Percentiles rank a stretch among this genome's conserved stretches.
Conservation (phyloP, 1,139 yeast species). For the Saccharomyces hybrid region DNA sequence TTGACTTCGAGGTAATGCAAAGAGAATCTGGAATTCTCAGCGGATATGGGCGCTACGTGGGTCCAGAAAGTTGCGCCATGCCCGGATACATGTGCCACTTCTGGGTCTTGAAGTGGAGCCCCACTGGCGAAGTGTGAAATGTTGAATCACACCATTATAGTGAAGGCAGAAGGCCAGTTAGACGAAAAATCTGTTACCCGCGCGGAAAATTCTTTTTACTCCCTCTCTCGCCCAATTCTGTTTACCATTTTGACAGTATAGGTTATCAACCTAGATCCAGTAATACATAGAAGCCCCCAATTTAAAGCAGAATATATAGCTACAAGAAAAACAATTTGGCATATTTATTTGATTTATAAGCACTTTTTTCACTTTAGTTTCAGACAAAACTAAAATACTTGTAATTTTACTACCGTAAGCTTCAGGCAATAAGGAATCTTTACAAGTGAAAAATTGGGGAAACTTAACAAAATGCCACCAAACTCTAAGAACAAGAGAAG, state of each 20-base stretch:
- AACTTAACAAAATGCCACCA: slow-evolving; percentile 16
- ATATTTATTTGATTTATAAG: background rate
- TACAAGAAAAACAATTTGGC: background rate
- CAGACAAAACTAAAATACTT: too few relatives aligned
- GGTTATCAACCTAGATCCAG: background rate
- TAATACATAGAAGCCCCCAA: background rate
- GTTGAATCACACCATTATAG: background rate
- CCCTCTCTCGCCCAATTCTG: background rate
- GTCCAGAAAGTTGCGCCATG: slow-evolving; percentile 5
- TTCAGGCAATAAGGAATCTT: background rate
- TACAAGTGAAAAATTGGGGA: background rate
- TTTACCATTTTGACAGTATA: background rate
- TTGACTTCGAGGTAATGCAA: slow-evolving; percentile 7
- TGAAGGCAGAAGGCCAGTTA: background rate
- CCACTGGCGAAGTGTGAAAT: background rate
- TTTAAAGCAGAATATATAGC: background rate
- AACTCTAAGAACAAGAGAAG: slow-evolving; percentile 25
- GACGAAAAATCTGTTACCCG: background rate
- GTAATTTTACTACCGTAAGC: too few relatives aligned
- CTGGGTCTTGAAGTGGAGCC: slow-evolving; percentile 12
- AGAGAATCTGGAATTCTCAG: slow-evolving; percentile 6
- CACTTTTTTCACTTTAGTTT: background rate
- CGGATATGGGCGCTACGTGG: slow-evolving; percentile 11
- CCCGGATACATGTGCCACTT: slow-evolving; percentile 13
- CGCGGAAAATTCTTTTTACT: background rate